Conservation (phyloP, 2,329 filamentous ascomycete genomes). For the Ophiocordyceps camponoti-floridani region DNA sequence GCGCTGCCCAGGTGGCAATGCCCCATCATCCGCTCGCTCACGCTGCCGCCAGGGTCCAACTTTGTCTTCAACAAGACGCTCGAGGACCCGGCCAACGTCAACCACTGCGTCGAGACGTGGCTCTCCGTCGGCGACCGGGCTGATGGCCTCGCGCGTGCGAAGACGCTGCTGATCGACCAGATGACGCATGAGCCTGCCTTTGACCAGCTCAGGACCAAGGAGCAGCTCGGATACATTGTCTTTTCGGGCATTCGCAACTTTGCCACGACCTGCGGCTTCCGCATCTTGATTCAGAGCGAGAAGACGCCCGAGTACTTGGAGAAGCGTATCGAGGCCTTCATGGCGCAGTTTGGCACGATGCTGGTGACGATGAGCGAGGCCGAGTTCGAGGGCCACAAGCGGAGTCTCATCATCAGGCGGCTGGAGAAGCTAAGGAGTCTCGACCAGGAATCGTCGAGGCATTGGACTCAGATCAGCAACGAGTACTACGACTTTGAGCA, state of each 20-base stretch:
- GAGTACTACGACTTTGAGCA: slow-evolving; percentile 85
- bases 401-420: slow-evolving; percentile 70
- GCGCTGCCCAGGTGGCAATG: slow-evolving; percentile 61
- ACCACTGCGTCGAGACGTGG: slow-evolving; percentile 69
- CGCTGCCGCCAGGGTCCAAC: slow-evolving; percentile 66
- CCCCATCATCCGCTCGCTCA: slow-evolving; percentile 57
- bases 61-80: slow-evolving; percentile 67
- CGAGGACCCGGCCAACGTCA: slow-evolving; percentile 76
- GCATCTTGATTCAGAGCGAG: slow-evolving; percentile 88
- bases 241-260: slow-evolving; percentile 61
- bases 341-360: slow-evolving; percentile 45
- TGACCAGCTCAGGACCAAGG: slow-evolving; percentile 87
- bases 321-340: slow-evolving; percentile 70
- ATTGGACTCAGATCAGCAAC: slow-evolving; percentile 71
- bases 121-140: slow-evolving; percentile 51
- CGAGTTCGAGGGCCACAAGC: slow-evolving; percentile 83
- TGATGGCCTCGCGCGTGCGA: slow-evolving; percentile 54
- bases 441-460: slow-evolving; percentile 61
- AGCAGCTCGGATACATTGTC: slow-evolving; percentile 93
- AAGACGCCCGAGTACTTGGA: slow-evolving; percentile 71
- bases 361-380: slow-evolving; percentile 60
- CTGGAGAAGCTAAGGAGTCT: slow-evolving; percentile 89
- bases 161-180: slow-evolving; percentile 67
- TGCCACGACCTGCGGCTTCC: slow-evolving; percentile 66
- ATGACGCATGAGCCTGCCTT: slow-evolving; percentile 88